phyloP scores from a whole-genome alignment of 1,139 yeast species.

The Yamadazyma blattariae region DNA sequence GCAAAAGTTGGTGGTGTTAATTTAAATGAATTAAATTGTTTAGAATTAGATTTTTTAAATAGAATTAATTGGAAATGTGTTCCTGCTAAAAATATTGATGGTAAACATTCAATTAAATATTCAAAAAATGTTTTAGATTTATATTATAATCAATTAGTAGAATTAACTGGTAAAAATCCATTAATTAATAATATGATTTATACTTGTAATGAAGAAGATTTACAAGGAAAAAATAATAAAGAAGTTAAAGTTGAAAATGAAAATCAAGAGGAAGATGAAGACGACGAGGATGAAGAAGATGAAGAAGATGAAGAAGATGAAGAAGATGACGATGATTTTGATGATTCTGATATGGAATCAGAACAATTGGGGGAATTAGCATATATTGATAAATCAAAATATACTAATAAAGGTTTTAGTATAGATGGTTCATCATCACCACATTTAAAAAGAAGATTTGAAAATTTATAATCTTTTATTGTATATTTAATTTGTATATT shows the following conservation, averaged over 20 bases:
- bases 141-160: slow-evolving; percentile 61
- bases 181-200: slow-evolving; percentile 15
- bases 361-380: not conserved
- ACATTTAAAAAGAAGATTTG: slow-evolving; percentile 30
- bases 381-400: slow-evolving; percentile 13
- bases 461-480: slow-evolving; percentile 3
- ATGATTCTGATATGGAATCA: slow-evolving; percentile 3
- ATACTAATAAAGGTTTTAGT: slow-evolving; percentile 25
- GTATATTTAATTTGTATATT: slow-evolving; percentile 1
- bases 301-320: slow-evolving; percentile 13
- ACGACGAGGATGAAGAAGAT: slow-evolving; percentile 10
- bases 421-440: slow-evolving; percentile 35
- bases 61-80: slow-evolving; percentile 69
- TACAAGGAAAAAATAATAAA: not conserved
- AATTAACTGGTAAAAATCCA: slow-evolving; percentile 50
- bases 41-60: slow-evolving; percentile 83
- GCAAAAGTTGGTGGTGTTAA: slow-evolving; percentile 97
- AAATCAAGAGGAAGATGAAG: slow-evolving; percentile 5
- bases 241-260: slow-evolving; percentile 11
- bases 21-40: slow-evolving; percentile 74
- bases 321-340: slow-evolving; percentile 11
- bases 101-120: slow-evolving; percentile 24
- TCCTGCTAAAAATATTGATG: slow-evolving; percentile 33
- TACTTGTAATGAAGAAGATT: slow-evolving; percentile 7
- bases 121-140: slow-evolving; percentile 51